These are phyloP conservation scores for Camellia oleifera DNA, from an alignment of 179 eudicot genomes.

Conservation along the genomic window DNA sequence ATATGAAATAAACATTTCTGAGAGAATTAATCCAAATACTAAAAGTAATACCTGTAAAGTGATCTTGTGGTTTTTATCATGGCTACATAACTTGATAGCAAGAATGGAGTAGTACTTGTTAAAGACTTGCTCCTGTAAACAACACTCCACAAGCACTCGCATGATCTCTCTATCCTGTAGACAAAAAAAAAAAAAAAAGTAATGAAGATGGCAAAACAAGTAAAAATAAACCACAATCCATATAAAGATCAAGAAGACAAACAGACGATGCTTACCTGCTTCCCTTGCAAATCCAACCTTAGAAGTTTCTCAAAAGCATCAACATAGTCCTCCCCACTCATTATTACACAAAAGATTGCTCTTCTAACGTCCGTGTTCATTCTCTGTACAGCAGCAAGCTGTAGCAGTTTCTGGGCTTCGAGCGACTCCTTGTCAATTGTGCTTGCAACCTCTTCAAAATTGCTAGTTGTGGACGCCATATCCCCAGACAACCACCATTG, in stretches of 20 bases:
- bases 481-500: conserved; percentile 96
- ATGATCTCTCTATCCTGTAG: conserved; percentile 93
- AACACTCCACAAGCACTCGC: conserved; percentile 87
- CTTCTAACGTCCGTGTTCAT: conserved; percentile 95
- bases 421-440: conserved; percentile 70
- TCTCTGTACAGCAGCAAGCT: conserved; percentile 79
- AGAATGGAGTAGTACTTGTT: conserved; percentile 87
- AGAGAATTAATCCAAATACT: neutral
- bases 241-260: conserved; percentile 6
- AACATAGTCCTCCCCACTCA: conserved; percentile 91
- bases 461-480: conserved; percentile 30
- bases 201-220: neutral
- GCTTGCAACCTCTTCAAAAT: conserved; percentile 59
- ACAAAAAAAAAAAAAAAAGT: neutral
- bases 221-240: neutral
- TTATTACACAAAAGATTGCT: conserved; percentile 92
- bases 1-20: neutral
- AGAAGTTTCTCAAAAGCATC: conserved; percentile 96
- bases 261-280: conserved; percentile 54
- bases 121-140: conserved; percentile 87
- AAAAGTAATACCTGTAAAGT: conserved; percentile 67
- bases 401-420: conserved; percentile 86
- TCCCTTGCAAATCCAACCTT: conserved; percentile 83
- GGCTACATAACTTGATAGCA: conserved; percentile 81
- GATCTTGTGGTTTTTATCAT: conserved; percentile 84